These are phyloP conservation scores for Ophiostoma fasciatum DNA, from an alignment of 2,329 filamentous ascomycete species.

Conservation along the genomic window DNA sequence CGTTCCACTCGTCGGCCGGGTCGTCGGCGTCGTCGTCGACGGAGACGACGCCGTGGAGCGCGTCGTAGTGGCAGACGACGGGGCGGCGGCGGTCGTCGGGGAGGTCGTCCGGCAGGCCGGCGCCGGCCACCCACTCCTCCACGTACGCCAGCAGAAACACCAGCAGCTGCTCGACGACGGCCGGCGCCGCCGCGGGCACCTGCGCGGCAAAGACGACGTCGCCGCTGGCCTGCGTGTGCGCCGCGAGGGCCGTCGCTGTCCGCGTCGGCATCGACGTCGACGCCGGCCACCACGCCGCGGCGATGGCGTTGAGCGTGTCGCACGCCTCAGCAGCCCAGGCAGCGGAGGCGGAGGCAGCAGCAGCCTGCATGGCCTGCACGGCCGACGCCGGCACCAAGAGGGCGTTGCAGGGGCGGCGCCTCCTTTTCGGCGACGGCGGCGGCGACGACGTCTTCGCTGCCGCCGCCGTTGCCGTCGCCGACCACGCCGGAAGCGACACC, in stretches of 20 bases:
- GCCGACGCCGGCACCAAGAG: slow-evolving; percentile 3
- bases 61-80: no score
- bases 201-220: neutral
- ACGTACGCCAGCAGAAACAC: slow-evolving; percentile 3
- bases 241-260: neutral
- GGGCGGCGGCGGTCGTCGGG: neutral
- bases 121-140: neutral
- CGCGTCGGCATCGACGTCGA: no score
- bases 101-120: neutral
- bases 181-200: neutral
- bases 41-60: no score
- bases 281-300: slow-evolving; percentile 5
- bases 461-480: neutral
- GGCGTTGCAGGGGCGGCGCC: slow-evolving; percentile 2
- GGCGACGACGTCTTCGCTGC: no score
- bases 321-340: no score
- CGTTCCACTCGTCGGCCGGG: slow-evolving; percentile 1
- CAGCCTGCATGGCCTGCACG: no score
- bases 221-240: neutral
- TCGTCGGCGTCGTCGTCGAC: neutral
- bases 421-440: neutral
- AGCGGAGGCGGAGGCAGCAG: no score
- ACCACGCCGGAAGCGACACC: no score
- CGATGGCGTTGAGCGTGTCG: slow-evolving; percentile 3
- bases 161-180: slow-evolving; percentile 1